Evolutionary conservation across 2,329 filamentous ascomycete species (phyloP).

Genomic region (Colletotrichum lindemuthianum): DNA sequence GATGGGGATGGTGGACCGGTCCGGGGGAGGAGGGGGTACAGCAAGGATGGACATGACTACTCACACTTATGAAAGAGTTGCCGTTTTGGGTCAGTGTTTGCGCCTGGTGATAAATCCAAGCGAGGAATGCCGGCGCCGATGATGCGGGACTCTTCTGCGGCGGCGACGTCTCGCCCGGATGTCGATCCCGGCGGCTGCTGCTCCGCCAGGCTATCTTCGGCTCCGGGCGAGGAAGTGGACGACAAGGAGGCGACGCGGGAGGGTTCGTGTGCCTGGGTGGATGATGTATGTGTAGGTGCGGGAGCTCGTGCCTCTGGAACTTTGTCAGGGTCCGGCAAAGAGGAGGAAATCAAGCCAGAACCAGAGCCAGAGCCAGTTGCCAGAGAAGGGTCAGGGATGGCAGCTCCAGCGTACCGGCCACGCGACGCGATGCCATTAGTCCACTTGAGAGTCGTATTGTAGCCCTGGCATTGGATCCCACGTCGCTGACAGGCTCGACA

Average conservation of each 20-base stretch:
- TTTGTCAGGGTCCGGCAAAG: neutral
- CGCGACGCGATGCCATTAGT: constrained; percentile 34
- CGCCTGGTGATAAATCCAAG: constrained; percentile 6
- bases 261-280: neutral
- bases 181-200: neutral
- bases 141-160: no score
- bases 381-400: constrained; percentile 14
- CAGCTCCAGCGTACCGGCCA: constrained; percentile 29
- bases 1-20: neutral
- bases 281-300: constrained; percentile 1
- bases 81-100: constrained; percentile 14
- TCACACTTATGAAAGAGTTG: constrained; percentile 27
- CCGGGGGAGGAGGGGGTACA: neutral
- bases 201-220: neutral
- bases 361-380: neutral
- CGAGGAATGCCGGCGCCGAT: neutral
- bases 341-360: neutral
- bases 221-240: neutral
- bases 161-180: no score
- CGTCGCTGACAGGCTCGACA: constrained; percentile 30
- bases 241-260: neutral
- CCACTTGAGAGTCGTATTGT: constrained; percentile 34
- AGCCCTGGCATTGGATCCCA: constrained; percentile 36
- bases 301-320: no score
- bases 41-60: neutral